Base-by-base conservation (phyloP, 1,284 basidiomycete genomes). In the Amylostereum chailletii region DNA sequence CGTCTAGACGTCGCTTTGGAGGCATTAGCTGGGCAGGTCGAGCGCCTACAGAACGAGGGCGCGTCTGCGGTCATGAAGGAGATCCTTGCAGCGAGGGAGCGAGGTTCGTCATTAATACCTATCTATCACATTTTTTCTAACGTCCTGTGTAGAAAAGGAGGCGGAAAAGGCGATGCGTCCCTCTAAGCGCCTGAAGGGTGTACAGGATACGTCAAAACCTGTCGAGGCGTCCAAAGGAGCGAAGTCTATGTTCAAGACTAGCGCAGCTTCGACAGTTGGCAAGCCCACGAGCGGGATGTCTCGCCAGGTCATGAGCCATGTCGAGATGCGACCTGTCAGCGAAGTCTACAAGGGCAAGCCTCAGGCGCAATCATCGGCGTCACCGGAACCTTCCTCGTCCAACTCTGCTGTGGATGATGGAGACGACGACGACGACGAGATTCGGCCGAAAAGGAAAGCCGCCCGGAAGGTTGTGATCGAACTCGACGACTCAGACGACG, bases 151-250 rank as follows among this genome's bases (percentile, higher is more conserved):
- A 51, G 60, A 59, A 56, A 45, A 53, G 49, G 55, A 56, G 4
- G 45, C 47, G 3, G 50, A 57, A 42, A 46, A 54, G 36, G 51
- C 49, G 4, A 45, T 56, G 50, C 53, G 53, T 26, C 56, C 56
- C 3, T 57, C 56, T 5, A 90, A 88, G 60, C 77, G 88, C 29
- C 69, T 89, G 40, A 86, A 82, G 60, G 89, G 88, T 44, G 84
- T 57, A 26, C 82, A 62, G 70, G 74, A 4, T 86, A 29, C 19
- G 19, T 19, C 19, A 19, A 19, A 19, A 19, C 19, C 19, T 19
- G 19, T 19, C 19, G 19, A 19, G 19, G 19, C 19, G 19, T 19
- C 19, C 19, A 19, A 19, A 19, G 19, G 19, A 19, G 19, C 19
- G 19, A 19, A 19, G 19, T 19, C 19, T 19, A 19, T 19, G 19